Evolutionary conservation across 306 rosid genomes (phyloP).

Genomic region (Corylus heterophylla): DNA sequence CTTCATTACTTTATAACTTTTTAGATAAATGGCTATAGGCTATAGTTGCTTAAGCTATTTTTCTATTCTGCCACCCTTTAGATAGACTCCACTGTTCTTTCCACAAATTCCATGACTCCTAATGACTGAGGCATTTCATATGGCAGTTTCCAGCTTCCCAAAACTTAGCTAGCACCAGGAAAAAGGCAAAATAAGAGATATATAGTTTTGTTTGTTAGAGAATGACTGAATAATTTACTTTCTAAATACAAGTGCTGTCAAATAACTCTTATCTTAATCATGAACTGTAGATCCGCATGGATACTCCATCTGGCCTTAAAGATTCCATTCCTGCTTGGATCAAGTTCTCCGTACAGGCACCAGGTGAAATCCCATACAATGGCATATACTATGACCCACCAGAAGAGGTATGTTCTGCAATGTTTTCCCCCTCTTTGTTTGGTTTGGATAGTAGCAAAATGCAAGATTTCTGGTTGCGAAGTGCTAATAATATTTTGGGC

Average conservation of each 20-base stretch:
- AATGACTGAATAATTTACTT: not conserved
- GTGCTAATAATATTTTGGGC: not conserved
- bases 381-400: conserved; percentile 98
- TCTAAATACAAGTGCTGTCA: not conserved
- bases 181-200: not conserved
- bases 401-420: conserved; percentile 66
- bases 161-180: not conserved
- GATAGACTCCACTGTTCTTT: not conserved
- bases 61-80: not conserved
- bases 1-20: not conserved
- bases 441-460: not conserved
- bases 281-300: conserved; percentile 79
- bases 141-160: not conserved
- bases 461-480: not conserved
- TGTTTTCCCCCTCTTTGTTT: conserved; percentile 14
- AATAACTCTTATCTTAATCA: conserved; percentile 18
- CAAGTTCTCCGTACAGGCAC: conserved; percentile 92
- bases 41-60: not conserved
- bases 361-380: conserved; percentile 86
- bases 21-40: not conserved
- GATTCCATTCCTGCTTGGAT: conserved; percentile 99
- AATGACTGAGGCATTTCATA: not conserved
- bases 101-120: not conserved
- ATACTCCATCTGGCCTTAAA: conserved; percentile 91
- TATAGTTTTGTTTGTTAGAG: conserved; percentile 9